These are phyloP conservation scores for Epichloe glyceriae DNA, from an alignment of 2,329 filamentous ascomycete species.

Conservation along the genomic window DNA sequence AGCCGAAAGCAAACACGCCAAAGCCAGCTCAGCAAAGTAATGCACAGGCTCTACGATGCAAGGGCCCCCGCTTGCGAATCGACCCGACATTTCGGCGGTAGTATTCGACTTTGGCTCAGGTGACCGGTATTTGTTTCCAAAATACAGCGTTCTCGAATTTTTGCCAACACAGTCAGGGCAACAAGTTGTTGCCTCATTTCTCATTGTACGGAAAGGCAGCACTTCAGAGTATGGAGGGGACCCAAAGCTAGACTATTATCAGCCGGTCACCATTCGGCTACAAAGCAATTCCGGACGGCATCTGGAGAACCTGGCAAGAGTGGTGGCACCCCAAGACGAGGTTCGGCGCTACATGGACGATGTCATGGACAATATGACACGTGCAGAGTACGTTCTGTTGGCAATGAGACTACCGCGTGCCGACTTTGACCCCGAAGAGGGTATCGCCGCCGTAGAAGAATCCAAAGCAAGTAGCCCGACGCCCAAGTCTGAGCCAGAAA, in stretches of 20 bases:
- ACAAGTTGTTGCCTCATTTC: slow-evolving; percentile 59
- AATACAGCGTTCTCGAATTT: slow-evolving; percentile 63
- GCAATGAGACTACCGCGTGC: slow-evolving; percentile 50
- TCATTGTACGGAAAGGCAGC: slow-evolving; percentile 62
- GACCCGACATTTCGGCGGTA: slow-evolving; percentile 51
- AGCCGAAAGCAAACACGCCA: slow-evolving; percentile 22
- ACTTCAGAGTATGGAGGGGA: slow-evolving; percentile 52
- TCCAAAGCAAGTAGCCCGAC: slow-evolving; percentile 18
- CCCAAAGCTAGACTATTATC: slow-evolving; percentile 57
- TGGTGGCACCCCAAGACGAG: slow-evolving; percentile 50
- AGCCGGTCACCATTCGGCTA: slow-evolving; percentile 55
- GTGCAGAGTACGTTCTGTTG: slow-evolving; percentile 53
- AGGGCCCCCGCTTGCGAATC: slow-evolving; percentile 41
- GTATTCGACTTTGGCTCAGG: slow-evolving; percentile 61
- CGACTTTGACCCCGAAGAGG: slow-evolving; percentile 18
- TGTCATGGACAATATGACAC: slow-evolving; percentile 55
- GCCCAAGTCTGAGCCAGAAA: slow-evolving; percentile 16
- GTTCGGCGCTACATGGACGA: slow-evolving; percentile 57
- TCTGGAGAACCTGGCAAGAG: slow-evolving; percentile 46
- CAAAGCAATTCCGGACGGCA: slow-evolving; percentile 40
- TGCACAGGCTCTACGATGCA: slow-evolving; percentile 45
- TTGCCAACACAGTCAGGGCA: slow-evolving; percentile 36
- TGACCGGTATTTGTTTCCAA: slow-evolving; percentile 68
- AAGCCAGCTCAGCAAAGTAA: slow-evolving; percentile 17
- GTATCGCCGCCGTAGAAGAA: slow-evolving; percentile 14